Base-by-base conservation (phyloP, 2,329 filamentous ascomycete genomes). In the Dactylellina cionopaga region DNA sequence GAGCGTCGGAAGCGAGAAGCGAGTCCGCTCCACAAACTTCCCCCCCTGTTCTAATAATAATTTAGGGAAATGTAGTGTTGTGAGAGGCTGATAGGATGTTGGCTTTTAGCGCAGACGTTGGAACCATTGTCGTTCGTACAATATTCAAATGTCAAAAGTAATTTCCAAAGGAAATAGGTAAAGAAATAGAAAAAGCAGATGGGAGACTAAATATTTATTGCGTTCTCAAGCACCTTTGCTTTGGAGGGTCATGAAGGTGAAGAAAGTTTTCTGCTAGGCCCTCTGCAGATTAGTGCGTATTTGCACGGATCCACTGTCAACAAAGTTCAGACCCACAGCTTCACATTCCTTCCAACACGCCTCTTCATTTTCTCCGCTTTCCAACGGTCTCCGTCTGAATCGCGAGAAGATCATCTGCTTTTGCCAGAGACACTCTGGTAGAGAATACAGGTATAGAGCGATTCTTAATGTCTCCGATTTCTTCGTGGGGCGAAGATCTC, bases 1-100 rank as follows among this genome's bases (percentile, higher is more conserved):
- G 11, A 9, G 17, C 43, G 44, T 52, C 58, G 58, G 58, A 52
- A 62, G 51, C 44, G 15, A 43, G 46, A 62, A 52, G 44, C 58
- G 35, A 52, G 31, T 41, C 17, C 11, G 17, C 43, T 35, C 31
- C 25, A 37, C 33, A 15, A 56, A 44, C 15, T 35, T 19, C 15
- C 17, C 43, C 25, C 52, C 52, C 52, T 33, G 19, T 31, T 24
- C 17, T 59, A 44, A 15, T 13, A 7, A 31, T 19, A 59, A 46
- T 35, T 25, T 19, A 5, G 15, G 25, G 13, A 24, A 59, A 35
- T 41, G 47, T 59, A 35, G 47, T 37, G 15, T 2, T n/a, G 25
- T 25, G 9, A 24, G 54, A 43, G 2, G 51, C 51, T 55, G 6
- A 46, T 5, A 17, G 25, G 22, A 47, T 3, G 52, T 27, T 46